These are phyloP conservation scores for Rubroboletus satanas DNA, from an alignment of 768 basidiomycete species.

Conservation along the genomic window DNA sequence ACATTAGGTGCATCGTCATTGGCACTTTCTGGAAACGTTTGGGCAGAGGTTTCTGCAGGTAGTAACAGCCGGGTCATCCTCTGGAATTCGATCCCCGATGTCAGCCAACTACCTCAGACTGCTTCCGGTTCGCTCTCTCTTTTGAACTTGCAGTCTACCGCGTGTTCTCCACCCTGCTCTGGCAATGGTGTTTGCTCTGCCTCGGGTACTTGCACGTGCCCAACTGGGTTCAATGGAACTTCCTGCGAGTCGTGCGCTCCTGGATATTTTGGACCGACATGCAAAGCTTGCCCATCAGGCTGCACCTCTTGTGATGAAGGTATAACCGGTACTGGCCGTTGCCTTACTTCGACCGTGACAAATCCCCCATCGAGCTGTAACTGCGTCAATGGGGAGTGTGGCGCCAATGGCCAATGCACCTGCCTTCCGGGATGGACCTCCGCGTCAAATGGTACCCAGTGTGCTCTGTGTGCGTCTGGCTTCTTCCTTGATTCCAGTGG, in stretches of 20 bases:
- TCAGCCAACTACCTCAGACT: constrained; percentile 59
- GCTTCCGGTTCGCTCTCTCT: constrained; percentile 51
- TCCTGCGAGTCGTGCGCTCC: constrained; percentile 75
- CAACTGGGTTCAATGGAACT: constrained; percentile 68
- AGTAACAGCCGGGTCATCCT: constrained; percentile 58
- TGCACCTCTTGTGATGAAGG: constrained; percentile 78
- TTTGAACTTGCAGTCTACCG: constrained; percentile 66
- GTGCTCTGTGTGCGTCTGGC: constrained; percentile 68
- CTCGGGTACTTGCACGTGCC: constrained; percentile 68
- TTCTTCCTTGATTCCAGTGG: constrained; percentile 71
- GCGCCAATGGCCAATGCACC: constrained; percentile 60
- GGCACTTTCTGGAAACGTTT: constrained; percentile 64
- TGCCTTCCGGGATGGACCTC: constrained; percentile 78
- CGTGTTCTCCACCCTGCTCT: constrained; percentile 75
- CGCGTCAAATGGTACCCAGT: constrained; percentile 67
- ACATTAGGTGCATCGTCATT: constrained; percentile 56
- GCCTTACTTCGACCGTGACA: constrained; percentile 47
- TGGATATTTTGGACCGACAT: constrained; percentile 74
- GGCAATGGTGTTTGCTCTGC: constrained; percentile 68
- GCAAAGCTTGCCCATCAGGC: constrained; percentile 63
- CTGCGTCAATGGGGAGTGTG: constrained; percentile 79
- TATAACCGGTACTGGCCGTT: constrained; percentile 71
- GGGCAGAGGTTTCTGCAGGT: constrained; percentile 60
- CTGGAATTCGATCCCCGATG: constrained; percentile 78
- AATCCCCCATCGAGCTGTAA: constrained; percentile 68